Conservation (phyloP, 2,329 filamentous ascomycete genomes). For the Diaporthe helianthi region DNA sequence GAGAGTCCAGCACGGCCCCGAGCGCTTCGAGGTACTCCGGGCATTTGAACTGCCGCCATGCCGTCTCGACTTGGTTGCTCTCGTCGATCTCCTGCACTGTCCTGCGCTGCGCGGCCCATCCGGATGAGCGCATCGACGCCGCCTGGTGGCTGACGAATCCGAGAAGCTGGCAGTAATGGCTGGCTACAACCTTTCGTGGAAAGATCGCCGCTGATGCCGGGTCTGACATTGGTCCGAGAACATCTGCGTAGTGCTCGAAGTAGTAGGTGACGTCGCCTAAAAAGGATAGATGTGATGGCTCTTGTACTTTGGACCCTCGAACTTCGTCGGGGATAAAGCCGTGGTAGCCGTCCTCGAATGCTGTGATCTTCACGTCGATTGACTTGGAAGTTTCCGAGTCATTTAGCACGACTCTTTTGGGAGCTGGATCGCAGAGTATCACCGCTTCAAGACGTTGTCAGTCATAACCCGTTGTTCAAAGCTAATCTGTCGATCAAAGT, state of each 20-base stretch:
- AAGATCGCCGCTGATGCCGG: constrained; percentile 4
- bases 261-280: constrained; percentile 21
- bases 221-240: neutral
- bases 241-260: neutral
- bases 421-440: constrained; percentile 21
- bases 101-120: constrained; percentile 24
- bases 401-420: neutral
- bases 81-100: constrained; percentile 26
- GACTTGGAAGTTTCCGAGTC: neutral
- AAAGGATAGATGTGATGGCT: neutral
- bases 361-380: neutral
- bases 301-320: neutral
- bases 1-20: constrained; percentile 12
- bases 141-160: constrained; percentile 30
- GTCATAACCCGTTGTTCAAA: neutral
- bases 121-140: constrained; percentile 28
- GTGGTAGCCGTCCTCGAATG: constrained; percentile 26
- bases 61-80: constrained; percentile 28
- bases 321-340: constrained; percentile 25
- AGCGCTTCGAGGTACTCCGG: constrained; percentile 31
- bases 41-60: constrained; percentile 31
- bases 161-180: constrained; percentile 31
- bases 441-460: constrained; percentile 15
- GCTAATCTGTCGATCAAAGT: accelerated
- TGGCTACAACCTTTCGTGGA: constrained; percentile 19